These are phyloP conservation scores for Cystofilobasidium macerans DNA, from an alignment of 768 basidiomycete genomes.

Conservation along the genomic window DNA sequence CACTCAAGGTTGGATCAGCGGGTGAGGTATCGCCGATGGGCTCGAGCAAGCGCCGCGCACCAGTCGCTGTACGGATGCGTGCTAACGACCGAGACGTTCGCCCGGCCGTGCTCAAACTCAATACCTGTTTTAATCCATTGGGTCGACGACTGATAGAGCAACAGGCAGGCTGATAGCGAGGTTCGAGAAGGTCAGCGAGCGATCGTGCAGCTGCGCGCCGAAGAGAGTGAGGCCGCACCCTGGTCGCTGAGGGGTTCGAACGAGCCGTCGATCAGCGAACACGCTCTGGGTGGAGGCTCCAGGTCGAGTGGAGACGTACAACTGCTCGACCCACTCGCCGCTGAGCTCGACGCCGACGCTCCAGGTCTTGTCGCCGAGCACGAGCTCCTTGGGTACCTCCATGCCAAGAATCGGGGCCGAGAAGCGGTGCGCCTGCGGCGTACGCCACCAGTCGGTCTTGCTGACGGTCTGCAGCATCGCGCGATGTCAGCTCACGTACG, in stretches of 20 bases:
- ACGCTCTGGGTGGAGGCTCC: background rate
- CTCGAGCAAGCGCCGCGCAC: background rate
- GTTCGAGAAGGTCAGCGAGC: background rate
- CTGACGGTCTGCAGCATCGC: background rate
- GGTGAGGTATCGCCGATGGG: no score
- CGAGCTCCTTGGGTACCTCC: background rate
- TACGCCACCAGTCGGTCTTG: constrained; percentile 5
- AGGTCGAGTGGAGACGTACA: background rate
- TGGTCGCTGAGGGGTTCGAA: background rate
- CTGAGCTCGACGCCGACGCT: background rate
- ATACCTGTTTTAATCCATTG: constrained; percentile 1
- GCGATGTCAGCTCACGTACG: background rate
- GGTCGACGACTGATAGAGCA: background rate
- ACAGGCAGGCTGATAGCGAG: background rate
- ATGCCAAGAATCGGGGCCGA: background rate
- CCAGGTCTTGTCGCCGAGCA: background rate
- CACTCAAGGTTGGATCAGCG: no score
- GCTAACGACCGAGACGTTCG: background rate
- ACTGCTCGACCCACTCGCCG: background rate
- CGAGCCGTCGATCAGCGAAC: background rate
- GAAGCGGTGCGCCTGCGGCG: background rate
- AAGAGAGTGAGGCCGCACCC: background rate
- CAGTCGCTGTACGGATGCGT: background rate
- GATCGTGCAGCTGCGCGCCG: background rate
- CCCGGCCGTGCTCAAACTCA: background rate